Evolutionary conservation across 768 basidiomycete species (phyloP), one percentile per base, ranked within the genome.

Genomic region (Lactarius quietus): DNA sequence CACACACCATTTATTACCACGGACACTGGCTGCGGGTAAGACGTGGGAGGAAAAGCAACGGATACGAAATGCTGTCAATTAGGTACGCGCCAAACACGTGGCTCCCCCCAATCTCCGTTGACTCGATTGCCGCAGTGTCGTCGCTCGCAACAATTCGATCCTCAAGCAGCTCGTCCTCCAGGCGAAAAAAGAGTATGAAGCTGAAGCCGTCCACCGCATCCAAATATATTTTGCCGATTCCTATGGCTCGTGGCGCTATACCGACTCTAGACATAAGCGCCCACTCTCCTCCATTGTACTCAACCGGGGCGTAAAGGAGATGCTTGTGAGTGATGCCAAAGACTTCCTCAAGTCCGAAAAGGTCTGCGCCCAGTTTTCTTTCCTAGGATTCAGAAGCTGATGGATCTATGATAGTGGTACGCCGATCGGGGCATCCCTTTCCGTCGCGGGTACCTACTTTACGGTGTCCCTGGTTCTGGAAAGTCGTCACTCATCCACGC

Each of bases 371-470:
- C 54, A 28, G 4, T 6, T 38, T 52, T 35, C 12, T 31, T 10
- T 48, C 54, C 28, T 57, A 36, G 53, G 29, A 61, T 67, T 55
- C 23, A 67, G 17, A 7, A 59, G 63, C 6, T 66, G 48, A 39
- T 67, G 28, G 35, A 57, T 33, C 63, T 56, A 48, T 36, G 33
- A 43, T 67, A 91, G 86, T 94, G 93, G 93, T 95, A 94, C 70
- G 90, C 90, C n/a, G 90, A 93, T 75, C 87, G 93, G 71, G 93
- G 93, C 58, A 93, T 94, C 69, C 93, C 93, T 35, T 94, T 92
- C 84, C 89, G 93, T 61, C 85, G 93, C 62, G 93, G 93, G 6
- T 93, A 92, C 74, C 83, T 93, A 58, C 81, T 93, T 28, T 86
- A 93, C 70, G 90, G 91, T 68, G 88, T 92, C 31, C 88, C 92